Conservation (phyloP, 495 filamentous ascomycete species). For the Lasiosphaeria ovina region DNA sequence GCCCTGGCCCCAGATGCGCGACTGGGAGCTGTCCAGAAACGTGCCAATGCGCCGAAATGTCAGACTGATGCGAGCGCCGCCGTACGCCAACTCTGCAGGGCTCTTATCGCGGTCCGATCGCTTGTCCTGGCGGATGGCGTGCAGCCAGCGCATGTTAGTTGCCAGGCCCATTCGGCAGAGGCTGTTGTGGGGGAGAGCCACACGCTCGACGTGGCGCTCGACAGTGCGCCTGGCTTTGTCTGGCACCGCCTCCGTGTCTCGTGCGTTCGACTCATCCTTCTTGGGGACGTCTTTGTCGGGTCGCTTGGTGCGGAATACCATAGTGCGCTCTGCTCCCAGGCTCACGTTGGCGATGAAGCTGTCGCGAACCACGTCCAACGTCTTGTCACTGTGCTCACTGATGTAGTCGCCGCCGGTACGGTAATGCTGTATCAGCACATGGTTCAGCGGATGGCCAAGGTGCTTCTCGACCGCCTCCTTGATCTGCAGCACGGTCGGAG, state of each 20-base stretch:
- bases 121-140: slow-evolving; percentile 86
- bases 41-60: slow-evolving; percentile 93
- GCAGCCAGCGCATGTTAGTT: slow-evolving; percentile 86
- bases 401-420: slow-evolving; percentile 90
- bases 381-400: slow-evolving; percentile 96
- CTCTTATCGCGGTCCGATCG: slow-evolving; percentile 63
- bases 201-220: slow-evolving; percentile 52
- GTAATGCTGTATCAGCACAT: slow-evolving; percentile 91
- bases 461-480: slow-evolving; percentile 63
- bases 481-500: slow-evolving; percentile 65
- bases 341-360: slow-evolving; percentile 90
- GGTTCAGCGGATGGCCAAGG: slow-evolving; percentile 82
- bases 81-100: slow-evolving; percentile 65
- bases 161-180: slow-evolving; percentile 77
- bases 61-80: slow-evolving; percentile 80
- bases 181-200: slow-evolving; percentile 81
- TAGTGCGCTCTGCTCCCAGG: slow-evolving; percentile 84
- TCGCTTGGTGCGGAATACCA: slow-evolving; percentile 85
- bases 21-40: slow-evolving; percentile 61
- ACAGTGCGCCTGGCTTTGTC: slow-evolving; percentile 2
- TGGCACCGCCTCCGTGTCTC: no score
- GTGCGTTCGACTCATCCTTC: neutral
- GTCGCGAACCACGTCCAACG: slow-evolving; percentile 78
- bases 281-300: slow-evolving; percentile 28
- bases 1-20: slow-evolving; percentile 87